These are phyloP conservation scores for Geranium brycei DNA, from an alignment of 345 rosid species.

Conservation along the genomic window DNA sequence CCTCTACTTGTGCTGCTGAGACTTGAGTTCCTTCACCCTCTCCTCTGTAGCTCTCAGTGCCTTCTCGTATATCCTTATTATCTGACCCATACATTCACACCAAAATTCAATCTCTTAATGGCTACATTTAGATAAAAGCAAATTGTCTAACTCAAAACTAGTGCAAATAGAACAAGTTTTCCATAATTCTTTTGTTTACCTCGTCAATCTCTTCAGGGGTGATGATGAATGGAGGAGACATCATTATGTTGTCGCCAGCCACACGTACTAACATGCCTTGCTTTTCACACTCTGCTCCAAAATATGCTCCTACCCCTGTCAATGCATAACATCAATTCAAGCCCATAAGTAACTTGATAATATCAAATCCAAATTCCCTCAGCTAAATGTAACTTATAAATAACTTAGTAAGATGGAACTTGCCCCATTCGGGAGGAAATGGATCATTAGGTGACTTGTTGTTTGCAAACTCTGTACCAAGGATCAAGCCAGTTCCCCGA, in stretches of 20 bases:
- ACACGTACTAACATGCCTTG: constrained; percentile 78
- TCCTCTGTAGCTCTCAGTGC: constrained; percentile 75
- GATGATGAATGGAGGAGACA: constrained; percentile 79
- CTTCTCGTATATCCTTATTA: constrained; percentile 51
- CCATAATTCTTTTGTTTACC: constrained; percentile 21
- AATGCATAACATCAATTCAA: constrained; percentile 1
- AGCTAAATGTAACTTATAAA: neutral
- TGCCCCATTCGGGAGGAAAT: constrained; percentile 97
- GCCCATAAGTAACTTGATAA: neutral
- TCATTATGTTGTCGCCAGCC: constrained; percentile 83
- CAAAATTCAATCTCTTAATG: no score
- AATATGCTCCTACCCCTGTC: constrained; percentile 75
- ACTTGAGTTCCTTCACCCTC: constrained; percentile 71
- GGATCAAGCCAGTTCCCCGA: constrained; percentile 85
- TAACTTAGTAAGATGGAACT: constrained; percentile 8
- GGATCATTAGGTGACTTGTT: constrained; percentile 81
- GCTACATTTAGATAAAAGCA: no score
- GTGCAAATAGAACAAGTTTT: no score
- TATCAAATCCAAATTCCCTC: no score
- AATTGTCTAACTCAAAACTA: no score
- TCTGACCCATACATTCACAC: constrained; percentile 38
- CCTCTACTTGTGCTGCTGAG: constrained; percentile 32
- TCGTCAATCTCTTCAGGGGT: constrained; percentile 56
- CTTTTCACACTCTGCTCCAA: constrained; percentile 76
- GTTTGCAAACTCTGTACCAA: constrained; percentile 69